Percentiles rank a stretch among this genome's conserved stretches.
phyloP scores from a whole-genome alignment of 129 eudicot genomes.

The Flaveria sonorensis region DNA sequence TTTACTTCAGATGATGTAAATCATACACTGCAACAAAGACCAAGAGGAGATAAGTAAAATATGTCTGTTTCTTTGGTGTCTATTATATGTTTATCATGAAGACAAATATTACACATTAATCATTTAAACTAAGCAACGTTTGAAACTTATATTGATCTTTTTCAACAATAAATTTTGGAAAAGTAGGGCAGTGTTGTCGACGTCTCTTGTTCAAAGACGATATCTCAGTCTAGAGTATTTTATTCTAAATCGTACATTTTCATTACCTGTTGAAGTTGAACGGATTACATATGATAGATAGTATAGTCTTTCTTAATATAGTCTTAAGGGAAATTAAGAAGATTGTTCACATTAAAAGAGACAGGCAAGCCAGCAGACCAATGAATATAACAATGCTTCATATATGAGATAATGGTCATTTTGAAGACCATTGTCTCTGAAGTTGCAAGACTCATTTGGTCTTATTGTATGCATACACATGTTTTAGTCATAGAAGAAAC shows the following conservation, averaged over 20 bases:
- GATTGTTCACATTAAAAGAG: conserved; percentile 41
- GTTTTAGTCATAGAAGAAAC: conserved; percentile 36
- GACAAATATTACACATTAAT: no score
- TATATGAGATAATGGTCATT: conserved; percentile 15
- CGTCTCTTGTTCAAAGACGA: conserved; percentile 5
- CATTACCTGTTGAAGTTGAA: conserved; percentile 4
- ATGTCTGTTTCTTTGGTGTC: no score
- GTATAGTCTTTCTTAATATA: background rate
- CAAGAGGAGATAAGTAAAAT: no score
- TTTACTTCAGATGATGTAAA: no score
- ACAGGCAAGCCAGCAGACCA: conserved; percentile 21
- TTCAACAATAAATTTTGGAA: conserved; percentile 4
- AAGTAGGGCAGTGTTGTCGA: conserved; percentile 13
- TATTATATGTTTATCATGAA: no score
- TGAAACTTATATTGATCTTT: background rate
- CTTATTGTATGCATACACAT: conserved; percentile 19
- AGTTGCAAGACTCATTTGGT: conserved; percentile 2
- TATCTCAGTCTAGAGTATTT: background rate
- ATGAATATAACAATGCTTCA: conserved; percentile 16
- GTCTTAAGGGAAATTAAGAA: conserved; percentile 21
- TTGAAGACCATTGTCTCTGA: conserved; percentile 17
- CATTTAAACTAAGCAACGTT: background rate
- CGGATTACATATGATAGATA: background rate
- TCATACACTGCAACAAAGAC: no score
- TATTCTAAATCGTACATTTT: background rate